Evolutionary conservation across 441 rosid species (phyloP).

Genomic region (Adansonia rubrostipa): DNA sequence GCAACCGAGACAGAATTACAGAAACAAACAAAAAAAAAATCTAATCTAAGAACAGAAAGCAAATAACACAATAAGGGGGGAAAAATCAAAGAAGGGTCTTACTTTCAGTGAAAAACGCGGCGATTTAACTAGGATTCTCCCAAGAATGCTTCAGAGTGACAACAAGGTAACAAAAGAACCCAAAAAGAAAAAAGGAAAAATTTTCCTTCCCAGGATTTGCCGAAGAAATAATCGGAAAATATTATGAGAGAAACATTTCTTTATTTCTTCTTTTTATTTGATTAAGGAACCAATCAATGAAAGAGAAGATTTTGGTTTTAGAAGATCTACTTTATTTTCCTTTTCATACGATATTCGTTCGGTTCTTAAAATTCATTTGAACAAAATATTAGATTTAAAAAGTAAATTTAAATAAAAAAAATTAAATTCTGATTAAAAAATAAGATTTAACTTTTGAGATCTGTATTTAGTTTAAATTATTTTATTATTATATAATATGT

Average conservation of each 20-base stretch:
- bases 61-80: neutral
- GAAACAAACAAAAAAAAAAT: neutral
- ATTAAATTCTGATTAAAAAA: no score
- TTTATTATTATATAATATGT: neutral
- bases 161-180: neutral
- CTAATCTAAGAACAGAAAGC: neutral
- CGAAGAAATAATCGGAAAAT: slow-evolving; percentile 24
- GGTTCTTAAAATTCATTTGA: no score
- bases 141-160: neutral
- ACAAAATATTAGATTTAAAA: no score
- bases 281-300: neutral
- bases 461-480: neutral
- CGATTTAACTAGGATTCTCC: slow-evolving; percentile 17
- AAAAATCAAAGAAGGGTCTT: neutral
- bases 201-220: neutral
- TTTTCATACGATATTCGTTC: no score
- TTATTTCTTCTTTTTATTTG: neutral
- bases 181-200: neutral
- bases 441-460: no score
- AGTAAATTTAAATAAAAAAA: no score
- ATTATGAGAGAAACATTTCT: neutral
- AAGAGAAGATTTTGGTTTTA: neutral
- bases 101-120: slow-evolving; percentile 13
- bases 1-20: neutral
- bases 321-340: neutral